Evolutionary conservation across 2,329 filamentous ascomycete species (phyloP), one percentile per base, ranked within the genome.

Genomic region (Talaromyces marneffei): DNA sequence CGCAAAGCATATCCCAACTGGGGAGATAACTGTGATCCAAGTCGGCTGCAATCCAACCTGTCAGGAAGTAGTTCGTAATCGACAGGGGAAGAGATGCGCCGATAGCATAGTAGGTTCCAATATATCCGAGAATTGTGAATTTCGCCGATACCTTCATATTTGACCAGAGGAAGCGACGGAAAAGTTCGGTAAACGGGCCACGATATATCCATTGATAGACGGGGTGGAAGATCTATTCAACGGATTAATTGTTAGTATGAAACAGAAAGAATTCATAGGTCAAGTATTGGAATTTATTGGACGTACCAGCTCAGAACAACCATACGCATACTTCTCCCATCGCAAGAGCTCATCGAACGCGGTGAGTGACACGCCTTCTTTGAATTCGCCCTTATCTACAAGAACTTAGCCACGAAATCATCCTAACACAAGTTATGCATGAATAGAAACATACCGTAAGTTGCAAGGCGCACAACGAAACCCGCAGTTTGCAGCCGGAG

Each of bases 181-280:
- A 93, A 4, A 93, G 83, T n/a, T 87, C 86, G 3, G 90, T 93
- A 71, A 93, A 90, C 27, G 90, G 90, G 0, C 90, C 90, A n/a
- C 82, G 84, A 71, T 82, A 86, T 44, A 85, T 74, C 90, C 90
- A 93, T 67, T 85, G 86, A 63, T 84, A 83, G 63, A 93, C 79
- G 2, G 90, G 90, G 70, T 93, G 83, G 79, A 94, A 93, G 62
- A 93, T 62, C 60, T 62, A 3, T 10, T 14, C 2, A 8, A 20
- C 2, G 23, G 23, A 18, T 58, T n/a, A n/a, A n/a, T n/a, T n/a
- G n/a, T n/a, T 33, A 57, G 37, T 27, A 25, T 27, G 25, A 12
- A n/a, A 18, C 6, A 6, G 40, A 31, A 14, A 46, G 23, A 42
- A 18, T 10, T 2, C 14, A 14, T 16, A 42, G 10, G 2, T 5